Percentiles rank a stretch among this genome's conserved stretches.
These are phyloP conservation scores for Prunus salicina DNA, from an alignment of 306 rosid species.

Conservation along the genomic window DNA sequence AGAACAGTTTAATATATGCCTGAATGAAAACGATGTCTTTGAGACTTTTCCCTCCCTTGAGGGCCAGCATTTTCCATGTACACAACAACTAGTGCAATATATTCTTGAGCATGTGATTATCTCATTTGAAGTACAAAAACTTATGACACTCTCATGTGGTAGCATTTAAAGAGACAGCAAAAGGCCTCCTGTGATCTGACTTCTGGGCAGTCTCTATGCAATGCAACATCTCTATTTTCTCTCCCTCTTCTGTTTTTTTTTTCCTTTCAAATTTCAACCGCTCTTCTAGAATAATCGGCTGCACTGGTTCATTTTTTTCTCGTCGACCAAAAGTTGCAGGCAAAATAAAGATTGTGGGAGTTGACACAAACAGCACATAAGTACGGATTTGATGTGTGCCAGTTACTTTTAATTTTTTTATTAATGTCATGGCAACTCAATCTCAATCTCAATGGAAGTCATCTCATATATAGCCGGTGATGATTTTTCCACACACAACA, in stretches of 20 bases:
- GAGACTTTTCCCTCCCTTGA: not conserved
- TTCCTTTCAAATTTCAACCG: not conserved
- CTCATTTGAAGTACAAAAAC: conserved; percentile 15
- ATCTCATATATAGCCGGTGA: not conserved
- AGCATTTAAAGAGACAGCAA: conserved; percentile 23
- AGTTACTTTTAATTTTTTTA: too few relatives aligned
- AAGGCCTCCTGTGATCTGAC: not conserved
- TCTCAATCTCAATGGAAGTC: not conserved
- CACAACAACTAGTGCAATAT: not conserved
- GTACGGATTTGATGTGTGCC: not conserved
- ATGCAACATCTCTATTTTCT: not conserved
- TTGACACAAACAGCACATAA: not conserved
- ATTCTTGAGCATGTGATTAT: conserved; percentile 25
- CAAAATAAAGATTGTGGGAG: not conserved
- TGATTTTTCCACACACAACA: not conserved
- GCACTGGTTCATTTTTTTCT: not conserved
- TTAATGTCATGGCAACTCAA: not conserved
- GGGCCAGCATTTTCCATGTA: not conserved
- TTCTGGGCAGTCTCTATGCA: not conserved
- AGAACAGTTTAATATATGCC: not conserved
- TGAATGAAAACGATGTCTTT: not conserved
- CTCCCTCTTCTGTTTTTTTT: not conserved
- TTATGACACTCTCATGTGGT: conserved; percentile 34
- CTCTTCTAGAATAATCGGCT: not conserved
- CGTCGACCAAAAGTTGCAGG: not conserved